Evolutionary conservation across 805 yeast genomes (phyloP).

Genomic region (Scheffersomyces stipitis): DNA sequence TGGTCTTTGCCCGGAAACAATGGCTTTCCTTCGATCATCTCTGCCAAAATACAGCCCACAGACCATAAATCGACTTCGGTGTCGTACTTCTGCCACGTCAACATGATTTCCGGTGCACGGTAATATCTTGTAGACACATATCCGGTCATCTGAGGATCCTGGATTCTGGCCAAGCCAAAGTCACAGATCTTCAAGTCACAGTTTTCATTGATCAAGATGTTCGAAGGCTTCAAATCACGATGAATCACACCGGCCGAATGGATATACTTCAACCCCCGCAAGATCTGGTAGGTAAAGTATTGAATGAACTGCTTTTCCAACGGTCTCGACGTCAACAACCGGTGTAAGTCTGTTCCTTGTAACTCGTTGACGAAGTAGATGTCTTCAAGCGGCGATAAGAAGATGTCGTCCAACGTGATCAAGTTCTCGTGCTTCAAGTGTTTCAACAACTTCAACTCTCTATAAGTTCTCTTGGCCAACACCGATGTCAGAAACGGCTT

Average conservation of each 20-base stretch:
- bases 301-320: constrained; percentile 95
- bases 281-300: constrained; percentile 91
- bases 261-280: constrained; percentile 84
- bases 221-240: constrained; percentile 83
- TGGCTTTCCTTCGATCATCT: constrained; percentile 96
- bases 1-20: constrained; percentile 98
- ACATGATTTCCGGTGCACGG: constrained; percentile 98
- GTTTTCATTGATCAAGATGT: constrained; percentile 82
- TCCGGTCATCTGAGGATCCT: constrained; percentile 99
- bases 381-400: constrained; percentile 91
- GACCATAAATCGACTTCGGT: constrained; percentile 98
- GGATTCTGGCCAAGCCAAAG: constrained; percentile 93
- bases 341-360: constrained; percentile 94
- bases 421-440: constrained; percentile 93
- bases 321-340: constrained; percentile 88
- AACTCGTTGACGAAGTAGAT: constrained; percentile 94
- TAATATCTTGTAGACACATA: constrained; percentile 94
- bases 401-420: constrained; percentile 89
- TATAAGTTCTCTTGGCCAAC: constrained; percentile 91
- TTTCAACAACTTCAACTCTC: constrained; percentile 90
- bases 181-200: constrained; percentile 91
- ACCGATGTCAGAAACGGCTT: constrained; percentile 95
- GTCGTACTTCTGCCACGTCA: constrained; percentile 97
- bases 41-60: constrained; percentile 95
- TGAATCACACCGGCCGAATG: constrained; percentile 93